Evolutionary conservation across 129 eudicot genomes (phyloP), one percentile per base, ranked within the genome.

Genomic region (Pulicaria dysenterica): DNA sequence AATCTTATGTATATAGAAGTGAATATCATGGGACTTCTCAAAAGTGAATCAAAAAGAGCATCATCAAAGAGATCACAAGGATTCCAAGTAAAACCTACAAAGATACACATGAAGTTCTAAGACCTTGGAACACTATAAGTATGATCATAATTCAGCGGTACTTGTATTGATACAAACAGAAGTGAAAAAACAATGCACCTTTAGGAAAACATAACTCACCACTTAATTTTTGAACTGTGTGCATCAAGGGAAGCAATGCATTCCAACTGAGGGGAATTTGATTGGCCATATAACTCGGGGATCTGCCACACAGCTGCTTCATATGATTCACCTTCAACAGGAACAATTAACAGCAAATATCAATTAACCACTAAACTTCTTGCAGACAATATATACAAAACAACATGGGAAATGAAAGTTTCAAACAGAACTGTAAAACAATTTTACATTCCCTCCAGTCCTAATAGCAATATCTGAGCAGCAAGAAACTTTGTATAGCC

Each of bases 301-400:
- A 93, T 93, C 77, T 90, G 98, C 98, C 98, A 93, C 56, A 93
- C 86, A 7, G 96, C 95, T 34, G 96, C 96, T 75, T 87, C 98
- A 79, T 85, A 90, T 24, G 98, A 82, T 77, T 93, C 96, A 53
- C 98, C 98, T 92, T 80, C 59, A 85, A 67, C 7, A 53, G 36
- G 47, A 67, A 31, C 56, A 15, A 46, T 67, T 39, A 61, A 78
- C 42, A 69, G 19, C 16, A 75, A 76, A 46, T 5, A 36, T 51
- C 41, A 24, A 39, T 68, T 16, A 58, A 74, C 14, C 41, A 55
- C 53, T 81, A 55, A 58, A 53, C 56, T 14, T 61, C 49, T 43
- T 11, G 40, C 42, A 19, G 31, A 75, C 13, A 54, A 14, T 36
- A 54, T 34, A 73, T 34, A 54, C 5, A 62, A 39, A 50, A 15